Conservation (phyloP, 2,329 filamentous ascomycete species). For the Penicillium sp. region DNA sequence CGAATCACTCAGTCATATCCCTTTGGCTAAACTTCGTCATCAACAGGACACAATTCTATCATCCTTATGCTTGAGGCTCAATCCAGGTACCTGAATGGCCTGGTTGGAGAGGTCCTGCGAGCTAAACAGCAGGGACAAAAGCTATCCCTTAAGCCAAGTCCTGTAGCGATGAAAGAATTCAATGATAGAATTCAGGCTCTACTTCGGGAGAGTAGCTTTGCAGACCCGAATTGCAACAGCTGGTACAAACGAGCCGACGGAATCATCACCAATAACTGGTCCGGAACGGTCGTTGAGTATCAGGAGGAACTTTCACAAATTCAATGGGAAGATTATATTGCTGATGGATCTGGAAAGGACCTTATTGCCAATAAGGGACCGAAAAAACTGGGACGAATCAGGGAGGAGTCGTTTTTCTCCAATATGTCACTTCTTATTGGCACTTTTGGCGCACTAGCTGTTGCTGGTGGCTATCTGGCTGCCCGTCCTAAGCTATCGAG, state of each 20-base stretch:
- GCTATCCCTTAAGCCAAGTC: slow-evolving; percentile 49
- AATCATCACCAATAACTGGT: slow-evolving; percentile 60
- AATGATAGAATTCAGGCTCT: slow-evolving; percentile 50
- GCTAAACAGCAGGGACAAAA: slow-evolving; percentile 43
- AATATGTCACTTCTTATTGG: slow-evolving; percentile 59
- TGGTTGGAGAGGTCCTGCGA: slow-evolving; percentile 52
- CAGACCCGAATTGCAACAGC: slow-evolving; percentile 54
- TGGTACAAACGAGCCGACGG: slow-evolving; percentile 61
- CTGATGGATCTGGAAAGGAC: slow-evolving; percentile 26
- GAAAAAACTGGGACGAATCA: slow-evolving; percentile 31
- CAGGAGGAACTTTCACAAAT: slow-evolving; percentile 44
- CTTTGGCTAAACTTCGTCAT: neutral
- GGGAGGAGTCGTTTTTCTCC: slow-evolving; percentile 38
- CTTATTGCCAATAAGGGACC: slow-evolving; percentile 25
- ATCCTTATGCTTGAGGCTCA: slow-evolving; percentile 65
- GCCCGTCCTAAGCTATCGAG: slow-evolving; percentile 1
- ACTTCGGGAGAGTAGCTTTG: slow-evolving; percentile 50
- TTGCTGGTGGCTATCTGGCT: slow-evolving; percentile 32
- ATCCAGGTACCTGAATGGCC: slow-evolving; percentile 52
- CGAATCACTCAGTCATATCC: too few relatives aligned
- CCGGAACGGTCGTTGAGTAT: slow-evolving; percentile 56
- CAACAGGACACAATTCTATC: slow-evolving; percentile 54
- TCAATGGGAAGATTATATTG: slow-evolving; percentile 33
- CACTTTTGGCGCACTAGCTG: slow-evolving; percentile 69
- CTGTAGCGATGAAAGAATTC: slow-evolving; percentile 41